Base-by-base conservation (phyloP, 148 eudicot genomes). In the Euryodendron excelsum region DNA sequence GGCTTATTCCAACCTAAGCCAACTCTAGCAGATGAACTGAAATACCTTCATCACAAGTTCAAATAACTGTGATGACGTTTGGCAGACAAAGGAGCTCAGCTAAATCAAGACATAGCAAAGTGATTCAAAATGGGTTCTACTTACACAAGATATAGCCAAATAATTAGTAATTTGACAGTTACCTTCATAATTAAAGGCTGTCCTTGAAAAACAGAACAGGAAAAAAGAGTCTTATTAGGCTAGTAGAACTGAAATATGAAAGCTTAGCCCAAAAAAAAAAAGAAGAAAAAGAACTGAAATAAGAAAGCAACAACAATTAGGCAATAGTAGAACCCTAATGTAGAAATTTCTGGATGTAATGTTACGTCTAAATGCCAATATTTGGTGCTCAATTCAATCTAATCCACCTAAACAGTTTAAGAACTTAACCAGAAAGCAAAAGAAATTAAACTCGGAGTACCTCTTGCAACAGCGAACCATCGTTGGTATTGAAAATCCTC, bases 401-500 rank as follows among this genome's bases (percentile, higher is more conserved):
- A 18, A 59, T 59, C 53, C 53, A 72, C 61, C 45, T 23, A 39
- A 23, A 7, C 53, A 74, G 9, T 74, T 23, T 14, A 25, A 25
- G 53, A 39, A 31, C 9, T 25, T n/a, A 44, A 18, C 7, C 27
- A n/a, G 8, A 66, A 67, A 53, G 34, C 50, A 52, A 68, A n/a
- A 48, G n/a, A 65, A 77, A 8, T 39, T 5, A 18, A 69, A 30
- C 45, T 2, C 13, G 36, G 20, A 27, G 17, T 85, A 89, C 95
- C 93, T 93, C 95, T 76, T 91, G 96, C 73, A 93, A 73, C 82
- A 88, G 82, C 44, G 93, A 79, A 50, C 93, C 97, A 77, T 93
- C 96, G 34, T 76, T 80, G 8, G 97, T 88, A 62, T 90, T 93
- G 47, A 87, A 93, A 33, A 93, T 81, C 79, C 97, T 79, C 36